Evolutionary conservation across 75 land plant species (phyloP).

Genomic region (Ceratopteris richardii): DNA sequence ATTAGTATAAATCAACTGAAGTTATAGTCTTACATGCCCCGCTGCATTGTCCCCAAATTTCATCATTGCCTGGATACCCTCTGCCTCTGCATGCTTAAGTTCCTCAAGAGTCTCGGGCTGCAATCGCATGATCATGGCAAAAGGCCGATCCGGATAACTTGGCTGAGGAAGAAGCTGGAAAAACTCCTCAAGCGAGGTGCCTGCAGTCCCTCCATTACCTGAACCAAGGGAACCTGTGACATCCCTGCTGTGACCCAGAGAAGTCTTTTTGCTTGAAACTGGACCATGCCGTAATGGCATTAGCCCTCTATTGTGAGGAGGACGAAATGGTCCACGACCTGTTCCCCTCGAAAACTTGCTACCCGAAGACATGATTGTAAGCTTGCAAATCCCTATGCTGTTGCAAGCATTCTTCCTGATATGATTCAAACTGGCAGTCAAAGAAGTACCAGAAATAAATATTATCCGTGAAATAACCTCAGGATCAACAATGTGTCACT

Average conservation of each 20-base stretch:
- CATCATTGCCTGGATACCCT: conserved; percentile 48
- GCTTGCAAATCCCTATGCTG: too few relatives aligned
- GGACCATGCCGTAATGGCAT: conserved; percentile 1
- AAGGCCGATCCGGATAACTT: conserved; percentile 12
- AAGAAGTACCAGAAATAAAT: too few relatives aligned
- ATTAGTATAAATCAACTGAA: too few relatives aligned
- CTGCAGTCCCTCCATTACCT: not conserved
- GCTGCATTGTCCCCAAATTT: conserved; percentile 48
- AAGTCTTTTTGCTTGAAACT: not conserved
- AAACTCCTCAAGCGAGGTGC: not conserved
- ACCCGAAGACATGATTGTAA: not conserved
- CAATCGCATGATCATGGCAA: conserved; percentile 59
- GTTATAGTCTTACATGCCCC: conserved; percentile 73
- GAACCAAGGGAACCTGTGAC: not conserved
- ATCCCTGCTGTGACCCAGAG: not conserved
- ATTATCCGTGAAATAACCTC: too few relatives aligned
- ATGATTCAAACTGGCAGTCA: too few relatives aligned
- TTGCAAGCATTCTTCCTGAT: too few relatives aligned
- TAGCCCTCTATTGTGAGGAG: not conserved
- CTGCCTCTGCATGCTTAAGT: conserved; percentile 65
- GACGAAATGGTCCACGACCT: not conserved
- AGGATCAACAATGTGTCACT: too few relatives aligned
- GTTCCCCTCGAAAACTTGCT: not conserved
- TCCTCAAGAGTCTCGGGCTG: conserved; percentile 84
- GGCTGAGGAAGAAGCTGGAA: not conserved